These are phyloP conservation scores for Pleomassaria siparia DNA, from an alignment of 2,329 filamentous ascomycete genomes.

Conservation along the genomic window DNA sequence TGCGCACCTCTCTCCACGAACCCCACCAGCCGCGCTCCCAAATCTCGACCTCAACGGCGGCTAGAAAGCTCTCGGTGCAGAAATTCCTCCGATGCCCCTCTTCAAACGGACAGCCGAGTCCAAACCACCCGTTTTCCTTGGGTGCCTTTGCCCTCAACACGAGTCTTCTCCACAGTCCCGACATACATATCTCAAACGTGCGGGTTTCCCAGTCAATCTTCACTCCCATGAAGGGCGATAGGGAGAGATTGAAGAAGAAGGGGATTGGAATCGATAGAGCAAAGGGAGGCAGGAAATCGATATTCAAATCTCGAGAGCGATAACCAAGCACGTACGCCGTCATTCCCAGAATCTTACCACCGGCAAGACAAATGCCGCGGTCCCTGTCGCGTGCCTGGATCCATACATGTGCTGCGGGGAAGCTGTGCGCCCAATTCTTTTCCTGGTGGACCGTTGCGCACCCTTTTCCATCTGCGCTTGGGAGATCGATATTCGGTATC, in stretches of 20 bases:
- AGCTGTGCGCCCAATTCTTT: constrained; percentile 54
- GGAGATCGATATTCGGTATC: constrained; percentile 34
- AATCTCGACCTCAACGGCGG: constrained; percentile 46
- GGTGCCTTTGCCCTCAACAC: constrained; percentile 45
- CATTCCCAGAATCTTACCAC: constrained; percentile 38
- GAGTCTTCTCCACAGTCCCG: constrained; percentile 44
- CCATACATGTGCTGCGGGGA: constrained; percentile 47
- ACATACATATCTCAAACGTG: constrained; percentile 42
- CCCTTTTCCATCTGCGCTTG: constrained; percentile 31
- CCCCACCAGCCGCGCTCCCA: constrained; percentile 40
- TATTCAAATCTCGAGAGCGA: constrained; percentile 35
- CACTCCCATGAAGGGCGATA: constrained; percentile 48
- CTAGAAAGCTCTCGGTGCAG: constrained; percentile 51
- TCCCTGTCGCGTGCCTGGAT: constrained; percentile 29
- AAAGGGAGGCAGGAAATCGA: constrained; percentile 51
- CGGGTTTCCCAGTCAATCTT: constrained; percentile 44
- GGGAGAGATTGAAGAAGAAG: too few relatives aligned
- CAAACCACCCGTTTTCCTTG: constrained; percentile 47
- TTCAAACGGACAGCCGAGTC: constrained; percentile 48
- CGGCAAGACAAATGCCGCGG: constrained; percentile 31
- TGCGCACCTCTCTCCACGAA: constrained; percentile 44
- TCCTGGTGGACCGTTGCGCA: constrained; percentile 50
- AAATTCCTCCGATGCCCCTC: constrained; percentile 50
- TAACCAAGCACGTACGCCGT: constrained; percentile 52
- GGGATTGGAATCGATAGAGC: constrained; percentile 31